Percentiles rank a stretch among this genome's conserved stretches.
These are phyloP conservation scores for Cyberlindnera galapagoensis DNA, from an alignment of 805 yeast genomes.

Conservation along the genomic window DNA sequence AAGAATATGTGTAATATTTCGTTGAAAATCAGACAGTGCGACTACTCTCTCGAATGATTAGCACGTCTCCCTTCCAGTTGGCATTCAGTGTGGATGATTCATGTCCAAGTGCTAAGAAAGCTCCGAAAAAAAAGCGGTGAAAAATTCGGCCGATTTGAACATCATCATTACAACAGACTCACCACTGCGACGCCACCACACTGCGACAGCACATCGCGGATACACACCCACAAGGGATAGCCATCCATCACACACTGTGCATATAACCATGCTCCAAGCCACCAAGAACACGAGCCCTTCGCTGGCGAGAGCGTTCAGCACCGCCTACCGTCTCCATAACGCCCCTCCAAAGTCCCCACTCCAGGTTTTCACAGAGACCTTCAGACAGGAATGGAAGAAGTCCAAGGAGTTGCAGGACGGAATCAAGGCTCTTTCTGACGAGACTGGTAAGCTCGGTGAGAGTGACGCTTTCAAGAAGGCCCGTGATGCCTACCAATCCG, in stretches of 20 bases:
- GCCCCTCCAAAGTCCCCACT: constrained; percentile 63
- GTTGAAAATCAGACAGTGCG: too few species aligned
- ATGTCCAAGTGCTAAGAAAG: too few species aligned
- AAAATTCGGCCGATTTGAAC: too few species aligned
- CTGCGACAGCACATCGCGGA: too few species aligned
- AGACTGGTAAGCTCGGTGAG: constrained; percentile 90
- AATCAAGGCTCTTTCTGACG: constrained; percentile 91
- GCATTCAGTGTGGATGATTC: too few species aligned
- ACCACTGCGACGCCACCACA: constrained; percentile 1
- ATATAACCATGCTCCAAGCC: too few species aligned
- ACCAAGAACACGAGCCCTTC: constrained; percentile 3
- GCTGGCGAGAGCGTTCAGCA: constrained; percentile 21
- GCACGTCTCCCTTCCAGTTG: too few species aligned
- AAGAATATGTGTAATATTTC: too few species aligned
- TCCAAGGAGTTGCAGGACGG: constrained; percentile 84
- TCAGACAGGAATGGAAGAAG: constrained; percentile 85
- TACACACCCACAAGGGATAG: too few species aligned
- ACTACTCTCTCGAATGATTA: too few species aligned
- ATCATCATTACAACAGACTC: background rate
- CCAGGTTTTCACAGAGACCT: constrained; percentile 90
- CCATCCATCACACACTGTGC: too few species aligned
- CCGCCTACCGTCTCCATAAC: constrained; percentile 11
- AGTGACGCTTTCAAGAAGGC: constrained; percentile 91
- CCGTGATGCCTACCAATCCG: constrained; percentile 82
- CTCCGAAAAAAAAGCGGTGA: constrained; percentile 2